Percentiles rank a stretch among this genome's conserved stretches.
Evolutionary conservation across 345 rosid species (phyloP).

Genomic region (Citrus sp.): DNA sequence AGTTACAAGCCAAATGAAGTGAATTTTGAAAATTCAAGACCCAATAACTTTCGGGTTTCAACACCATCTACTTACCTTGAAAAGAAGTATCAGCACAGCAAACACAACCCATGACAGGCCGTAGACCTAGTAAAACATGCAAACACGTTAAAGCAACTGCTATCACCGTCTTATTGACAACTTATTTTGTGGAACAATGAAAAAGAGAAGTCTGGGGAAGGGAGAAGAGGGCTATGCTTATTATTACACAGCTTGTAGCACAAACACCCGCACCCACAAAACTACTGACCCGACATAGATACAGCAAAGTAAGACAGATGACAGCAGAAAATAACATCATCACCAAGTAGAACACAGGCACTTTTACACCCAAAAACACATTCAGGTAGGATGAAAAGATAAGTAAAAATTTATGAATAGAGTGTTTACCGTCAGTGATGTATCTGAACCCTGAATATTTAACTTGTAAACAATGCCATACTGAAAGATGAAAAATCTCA

Average conservation of each 20-base stretch:
- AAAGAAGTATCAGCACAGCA: constrained; percentile 62
- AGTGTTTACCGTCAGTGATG: constrained; percentile 60
- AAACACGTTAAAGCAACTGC: neutral
- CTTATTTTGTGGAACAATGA: neutral
- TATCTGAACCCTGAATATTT: constrained; percentile 44
- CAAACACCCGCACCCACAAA: neutral
- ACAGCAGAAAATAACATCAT: neutral
- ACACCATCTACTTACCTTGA: constrained; percentile 52
- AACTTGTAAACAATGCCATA: constrained; percentile 94
- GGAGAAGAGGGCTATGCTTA: neutral
- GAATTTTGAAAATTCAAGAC: neutral
- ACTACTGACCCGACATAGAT: neutral
- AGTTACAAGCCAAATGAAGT: neutral
- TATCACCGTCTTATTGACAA: neutral
- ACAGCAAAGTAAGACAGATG: neutral
- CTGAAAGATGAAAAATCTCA: constrained; percentile 89
- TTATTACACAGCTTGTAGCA: neutral
- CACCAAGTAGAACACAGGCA: neutral
- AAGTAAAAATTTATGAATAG: neutral
- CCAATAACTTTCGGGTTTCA: neutral
- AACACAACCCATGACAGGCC: constrained; percentile 86
- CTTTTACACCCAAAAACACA: neutral
- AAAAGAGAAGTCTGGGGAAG: neutral
- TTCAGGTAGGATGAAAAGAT: neutral
- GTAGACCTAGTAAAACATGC: constrained; percentile 50